Conservation (phyloP, 2,329 filamentous ascomycete genomes). For the Dryadomyces sulphureus region DNA sequence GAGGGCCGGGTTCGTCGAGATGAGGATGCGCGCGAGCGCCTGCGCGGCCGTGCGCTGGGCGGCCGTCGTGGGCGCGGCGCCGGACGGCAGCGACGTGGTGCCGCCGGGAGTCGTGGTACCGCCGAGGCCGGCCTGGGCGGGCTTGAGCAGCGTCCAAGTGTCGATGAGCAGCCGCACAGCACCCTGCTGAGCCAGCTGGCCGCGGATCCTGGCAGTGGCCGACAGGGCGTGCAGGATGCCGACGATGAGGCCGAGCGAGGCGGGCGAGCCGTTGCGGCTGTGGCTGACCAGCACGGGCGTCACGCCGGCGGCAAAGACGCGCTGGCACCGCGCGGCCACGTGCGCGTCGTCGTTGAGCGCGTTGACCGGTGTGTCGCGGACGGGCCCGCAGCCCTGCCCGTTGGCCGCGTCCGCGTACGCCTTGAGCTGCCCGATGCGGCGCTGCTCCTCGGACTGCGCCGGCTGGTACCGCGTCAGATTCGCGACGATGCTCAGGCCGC, state of each 20-base stretch:
- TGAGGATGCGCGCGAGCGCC: slow-evolving; percentile 70
- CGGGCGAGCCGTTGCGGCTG: slow-evolving; percentile 55
- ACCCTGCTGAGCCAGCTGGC: slow-evolving; percentile 82
- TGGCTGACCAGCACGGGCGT: slow-evolving; percentile 65
- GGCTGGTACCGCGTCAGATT: slow-evolving; percentile 78
- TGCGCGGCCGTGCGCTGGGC: slow-evolving; percentile 53
- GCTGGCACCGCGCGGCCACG: slow-evolving; percentile 60
- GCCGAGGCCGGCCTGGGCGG: slow-evolving; percentile 18
- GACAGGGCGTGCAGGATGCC: slow-evolving; percentile 68
- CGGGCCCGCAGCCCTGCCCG: slow-evolving; percentile 33
- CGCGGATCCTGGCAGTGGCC: slow-evolving; percentile 57
- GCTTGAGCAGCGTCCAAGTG: slow-evolving; percentile 45
- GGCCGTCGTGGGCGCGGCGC: slow-evolving; percentile 3
- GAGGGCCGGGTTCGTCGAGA: slow-evolving; percentile 70
- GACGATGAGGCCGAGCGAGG: slow-evolving; percentile 57
- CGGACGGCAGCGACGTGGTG: neutral
- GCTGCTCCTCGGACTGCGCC: slow-evolving; percentile 71
- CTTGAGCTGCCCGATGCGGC: slow-evolving; percentile 81
- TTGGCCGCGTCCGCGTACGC: slow-evolving; percentile 70
- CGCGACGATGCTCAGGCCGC: slow-evolving; percentile 68
- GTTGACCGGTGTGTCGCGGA: slow-evolving; percentile 29
- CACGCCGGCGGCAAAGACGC: slow-evolving; percentile 63
- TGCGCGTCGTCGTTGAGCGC: slow-evolving; percentile 62
- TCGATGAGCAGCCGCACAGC: slow-evolving; percentile 72
- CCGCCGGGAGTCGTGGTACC: slow-evolving; percentile 14